These are phyloP conservation scores for Podospora pseudoanserina DNA, from an alignment of 495 filamentous ascomycete species.

Conservation along the genomic window DNA sequence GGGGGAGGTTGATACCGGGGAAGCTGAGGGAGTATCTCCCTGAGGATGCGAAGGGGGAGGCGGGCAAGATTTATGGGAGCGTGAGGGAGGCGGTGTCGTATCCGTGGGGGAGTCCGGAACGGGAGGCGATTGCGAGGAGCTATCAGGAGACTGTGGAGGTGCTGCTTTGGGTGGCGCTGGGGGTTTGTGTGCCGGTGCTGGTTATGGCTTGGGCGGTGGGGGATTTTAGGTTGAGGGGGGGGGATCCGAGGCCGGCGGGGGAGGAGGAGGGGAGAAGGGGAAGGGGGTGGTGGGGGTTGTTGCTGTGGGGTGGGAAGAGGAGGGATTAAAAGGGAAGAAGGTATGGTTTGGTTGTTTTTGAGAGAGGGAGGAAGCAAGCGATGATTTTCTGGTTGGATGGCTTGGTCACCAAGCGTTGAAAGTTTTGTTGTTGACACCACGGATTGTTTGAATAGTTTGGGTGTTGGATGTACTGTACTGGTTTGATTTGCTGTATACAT, in stretches of 20 bases:
- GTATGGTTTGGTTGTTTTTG: no score
- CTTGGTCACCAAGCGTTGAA: no score
- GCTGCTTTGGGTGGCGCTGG: conserved; percentile 48
- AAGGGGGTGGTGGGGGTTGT: neutral
- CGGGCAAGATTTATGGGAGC: conserved; percentile 49
- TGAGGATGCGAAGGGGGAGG: conserved; percentile 40
- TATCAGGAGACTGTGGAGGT: conserved; percentile 53
- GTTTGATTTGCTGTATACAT: no score
- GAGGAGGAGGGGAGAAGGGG: neutral
- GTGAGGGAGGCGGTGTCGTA: conserved; percentile 51
- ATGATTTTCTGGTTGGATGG: no score
- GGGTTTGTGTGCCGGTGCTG: conserved; percentile 42
- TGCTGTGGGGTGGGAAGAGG: neutral
- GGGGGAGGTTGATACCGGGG: conserved; percentile 52
- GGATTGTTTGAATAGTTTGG: no score
- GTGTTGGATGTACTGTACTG: no score
- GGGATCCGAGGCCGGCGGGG: neutral
- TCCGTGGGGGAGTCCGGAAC: conserved; percentile 41
- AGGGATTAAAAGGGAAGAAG: neutral
- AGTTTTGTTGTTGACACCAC: no score
- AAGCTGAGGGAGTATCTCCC: conserved; percentile 54
- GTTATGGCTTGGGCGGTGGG: conserved; percentile 43
- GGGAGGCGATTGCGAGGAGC: conserved; percentile 51
- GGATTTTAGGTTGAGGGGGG: conserved; percentile 42
- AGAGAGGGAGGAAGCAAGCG: no score